Conservation (phyloP, 2,329 filamentous ascomycete genomes). For the Calonectria pteridis region DNA sequence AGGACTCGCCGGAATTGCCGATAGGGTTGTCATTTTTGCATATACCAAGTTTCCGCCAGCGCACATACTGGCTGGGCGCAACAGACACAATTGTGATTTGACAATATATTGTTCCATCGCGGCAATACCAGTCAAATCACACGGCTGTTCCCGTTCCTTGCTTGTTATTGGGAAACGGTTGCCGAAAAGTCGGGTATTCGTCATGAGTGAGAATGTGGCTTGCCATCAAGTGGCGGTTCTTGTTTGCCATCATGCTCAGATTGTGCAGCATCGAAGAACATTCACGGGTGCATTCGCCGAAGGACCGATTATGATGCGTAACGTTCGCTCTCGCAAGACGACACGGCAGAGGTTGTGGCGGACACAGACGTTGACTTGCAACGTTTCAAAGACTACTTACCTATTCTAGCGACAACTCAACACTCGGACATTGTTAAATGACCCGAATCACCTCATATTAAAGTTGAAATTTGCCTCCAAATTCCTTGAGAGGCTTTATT, state of each 20-base stretch:
- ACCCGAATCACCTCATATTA: background rate
- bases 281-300: background rate
- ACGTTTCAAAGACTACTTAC: background rate
- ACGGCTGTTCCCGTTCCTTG: background rate
- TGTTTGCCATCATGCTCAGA: background rate
- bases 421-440: background rate
- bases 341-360: background rate
- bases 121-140: constrained; percentile 1
- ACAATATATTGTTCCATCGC: constrained; percentile 9
- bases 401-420: background rate
- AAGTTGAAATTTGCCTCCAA: background rate
- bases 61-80: background rate
- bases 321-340: background rate
- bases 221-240: background rate
- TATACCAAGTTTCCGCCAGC: background rate
- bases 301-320: background rate
- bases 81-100: background rate
- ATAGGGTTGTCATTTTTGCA: background rate
- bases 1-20: constrained; percentile 4
- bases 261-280: background rate
- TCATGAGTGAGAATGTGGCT: background rate
- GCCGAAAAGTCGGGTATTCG: background rate
- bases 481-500: background rate
- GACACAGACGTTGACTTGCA: background rate
- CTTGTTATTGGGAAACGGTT: background rate